These are phyloP conservation scores for Myxozyma kluyveri DNA, from an alignment of 805 yeast species.

Conservation along the genomic window DNA sequence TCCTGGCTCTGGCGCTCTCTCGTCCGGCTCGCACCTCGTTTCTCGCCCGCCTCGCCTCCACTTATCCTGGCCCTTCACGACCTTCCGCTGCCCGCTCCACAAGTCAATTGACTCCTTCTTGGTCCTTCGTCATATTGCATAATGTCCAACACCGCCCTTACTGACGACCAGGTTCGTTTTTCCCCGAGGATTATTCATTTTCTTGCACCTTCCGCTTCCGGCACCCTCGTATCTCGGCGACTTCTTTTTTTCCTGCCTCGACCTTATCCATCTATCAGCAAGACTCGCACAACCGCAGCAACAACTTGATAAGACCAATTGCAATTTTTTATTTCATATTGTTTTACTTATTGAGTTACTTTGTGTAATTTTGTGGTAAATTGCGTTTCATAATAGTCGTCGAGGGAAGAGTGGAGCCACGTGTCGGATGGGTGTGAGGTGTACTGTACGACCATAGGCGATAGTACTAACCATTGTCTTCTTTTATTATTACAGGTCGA, in stretches of 20 bases:
- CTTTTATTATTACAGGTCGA: slow-evolving; percentile 50
- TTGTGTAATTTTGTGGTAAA: too few relatives aligned
- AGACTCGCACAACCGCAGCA: background rate
- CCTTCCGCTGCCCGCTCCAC: background rate
- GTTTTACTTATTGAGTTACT: too few relatives aligned
- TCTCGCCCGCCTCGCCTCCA: background rate
- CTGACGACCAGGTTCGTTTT: slow-evolving; percentile 29
- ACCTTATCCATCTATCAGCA: too few relatives aligned
- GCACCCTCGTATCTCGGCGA: background rate
- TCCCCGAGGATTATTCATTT: background rate
- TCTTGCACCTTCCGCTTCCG: background rate
- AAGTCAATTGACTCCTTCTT: too few relatives aligned
- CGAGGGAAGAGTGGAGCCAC: too few relatives aligned
- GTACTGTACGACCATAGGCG: too few relatives aligned
- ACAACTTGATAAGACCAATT: background rate
- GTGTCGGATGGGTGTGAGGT: too few relatives aligned
- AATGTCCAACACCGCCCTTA: slow-evolving; percentile 30
- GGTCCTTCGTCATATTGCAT: slow-evolving; percentile 2
- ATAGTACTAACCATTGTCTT: too few relatives aligned
- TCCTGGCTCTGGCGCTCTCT: slow-evolving; percentile 17
- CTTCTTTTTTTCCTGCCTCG: background rate
- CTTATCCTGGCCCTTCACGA: background rate
- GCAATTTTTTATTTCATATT: background rate
- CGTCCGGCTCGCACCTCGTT: background rate
- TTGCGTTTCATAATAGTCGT: too few relatives aligned